Evolutionary conservation across 2,329 filamentous ascomycete species (phyloP).

Genomic region (Parastagonospora avenae): DNA sequence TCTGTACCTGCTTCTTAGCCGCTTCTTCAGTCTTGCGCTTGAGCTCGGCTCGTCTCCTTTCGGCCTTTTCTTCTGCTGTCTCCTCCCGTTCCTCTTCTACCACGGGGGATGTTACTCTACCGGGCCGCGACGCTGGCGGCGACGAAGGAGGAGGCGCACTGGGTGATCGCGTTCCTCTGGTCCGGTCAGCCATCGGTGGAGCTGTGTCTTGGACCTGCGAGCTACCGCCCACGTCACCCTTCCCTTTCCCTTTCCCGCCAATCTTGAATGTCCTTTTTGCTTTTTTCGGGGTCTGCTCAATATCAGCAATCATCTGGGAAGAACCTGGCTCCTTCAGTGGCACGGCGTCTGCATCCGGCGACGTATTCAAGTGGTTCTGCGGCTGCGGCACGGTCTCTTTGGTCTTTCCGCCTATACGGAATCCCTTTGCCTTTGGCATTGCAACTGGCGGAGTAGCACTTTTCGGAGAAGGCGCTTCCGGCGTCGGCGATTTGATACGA

Average conservation of each 20-base stretch:
- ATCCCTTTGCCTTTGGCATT: conserved; percentile 27
- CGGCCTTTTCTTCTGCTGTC: conserved; percentile 58
- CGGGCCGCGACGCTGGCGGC: conserved; percentile 1
- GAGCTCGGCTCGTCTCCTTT: conserved; percentile 61
- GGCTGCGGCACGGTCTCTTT: conserved; percentile 8
- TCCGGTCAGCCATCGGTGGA: conserved; percentile 7
- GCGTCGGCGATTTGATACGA: conserved; percentile 8
- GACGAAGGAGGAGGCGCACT: conserved; percentile 12
- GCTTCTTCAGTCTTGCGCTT: conserved; percentile 60
- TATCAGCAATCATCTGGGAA: conserved; percentile 7
- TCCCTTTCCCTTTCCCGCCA: conserved; percentile 36
- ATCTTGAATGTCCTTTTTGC: conserved; percentile 35
- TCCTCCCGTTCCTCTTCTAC: conserved; percentile 32
- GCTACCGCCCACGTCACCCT: conserved; percentile 6
- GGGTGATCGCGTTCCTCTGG: conserved; percentile 10
- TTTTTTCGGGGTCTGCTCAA: conserved; percentile 16
- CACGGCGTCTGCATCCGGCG: neutral
- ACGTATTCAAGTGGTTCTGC: neutral
- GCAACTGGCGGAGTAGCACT: conserved; percentile 1
- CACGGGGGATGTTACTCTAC: conserved; percentile 12
- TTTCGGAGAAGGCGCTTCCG: conserved; percentile 4
- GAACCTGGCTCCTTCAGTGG: conserved; percentile 2
- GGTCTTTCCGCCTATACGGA: conserved; percentile 37
- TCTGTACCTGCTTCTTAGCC: conserved; percentile 56
- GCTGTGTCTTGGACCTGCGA: conserved; percentile 3